These are phyloP conservation scores for Botrytis pseudocinerea DNA, from an alignment of 2,329 filamentous ascomycete species.

Conservation along the genomic window DNA sequence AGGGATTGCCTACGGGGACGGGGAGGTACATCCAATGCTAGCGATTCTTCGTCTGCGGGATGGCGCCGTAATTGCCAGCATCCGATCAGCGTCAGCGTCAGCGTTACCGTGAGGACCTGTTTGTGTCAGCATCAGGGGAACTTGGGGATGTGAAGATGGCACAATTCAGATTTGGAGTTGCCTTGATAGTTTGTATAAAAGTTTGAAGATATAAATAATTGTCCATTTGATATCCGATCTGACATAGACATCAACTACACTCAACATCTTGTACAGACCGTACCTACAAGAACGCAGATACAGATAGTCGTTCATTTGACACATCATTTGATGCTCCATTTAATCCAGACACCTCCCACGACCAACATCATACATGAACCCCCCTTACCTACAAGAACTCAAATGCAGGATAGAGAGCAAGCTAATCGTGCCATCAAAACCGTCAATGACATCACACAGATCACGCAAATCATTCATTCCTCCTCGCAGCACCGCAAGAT, in stretches of 20 bases:
- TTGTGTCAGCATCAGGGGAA: background rate
- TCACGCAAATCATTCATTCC: background rate
- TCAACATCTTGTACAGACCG: too few relatives aligned
- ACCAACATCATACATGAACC: too few relatives aligned
- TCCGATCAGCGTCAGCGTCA: background rate
- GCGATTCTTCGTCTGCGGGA: background rate
- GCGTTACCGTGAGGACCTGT: background rate
- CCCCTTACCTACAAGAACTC: background rate
- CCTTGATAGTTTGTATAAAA: too few relatives aligned
- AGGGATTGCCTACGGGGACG: background rate
- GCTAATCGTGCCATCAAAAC: background rate
- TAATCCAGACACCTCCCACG: too few relatives aligned
- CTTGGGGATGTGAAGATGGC: background rate
- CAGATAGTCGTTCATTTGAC: too few relatives aligned
- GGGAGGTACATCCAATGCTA: background rate
- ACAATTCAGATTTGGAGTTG: background rate
- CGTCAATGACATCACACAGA: background rate
- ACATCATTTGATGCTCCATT: too few relatives aligned
- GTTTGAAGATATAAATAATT: background rate
- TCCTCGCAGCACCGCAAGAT: background rate
- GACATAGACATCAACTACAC: too few relatives aligned
- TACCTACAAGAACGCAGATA: too few relatives aligned
- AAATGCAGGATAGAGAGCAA: background rate
- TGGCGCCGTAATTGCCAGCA: slow-evolving; percentile 4
- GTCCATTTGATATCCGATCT: too few relatives aligned